phyloP scores from a whole-genome alignment of 352 stramenopile species.

The Aphanomyces cochlioides region DNA sequence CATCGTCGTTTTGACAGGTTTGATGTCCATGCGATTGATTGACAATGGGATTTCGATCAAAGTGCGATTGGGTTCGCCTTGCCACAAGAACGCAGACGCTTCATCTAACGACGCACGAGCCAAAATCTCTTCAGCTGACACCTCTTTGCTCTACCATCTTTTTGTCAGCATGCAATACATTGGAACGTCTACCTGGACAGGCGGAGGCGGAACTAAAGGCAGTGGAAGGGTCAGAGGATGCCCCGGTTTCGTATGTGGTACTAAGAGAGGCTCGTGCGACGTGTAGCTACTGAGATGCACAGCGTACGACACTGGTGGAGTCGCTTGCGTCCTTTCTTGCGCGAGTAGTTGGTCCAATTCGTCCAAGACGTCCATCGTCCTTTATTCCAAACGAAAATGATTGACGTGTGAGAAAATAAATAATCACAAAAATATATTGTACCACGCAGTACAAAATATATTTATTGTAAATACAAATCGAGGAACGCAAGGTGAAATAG shows the following conservation, averaged over 20 bases:
- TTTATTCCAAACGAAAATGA: too few species aligned
- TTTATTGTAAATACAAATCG: too few species aligned
- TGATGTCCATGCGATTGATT: slow-evolving; percentile 47
- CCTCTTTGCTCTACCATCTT: not conserved
- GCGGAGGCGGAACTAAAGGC: slow-evolving; percentile 4
- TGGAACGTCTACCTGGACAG: not conserved
- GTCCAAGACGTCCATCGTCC: slow-evolving; percentile 25
- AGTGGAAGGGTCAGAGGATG: slow-evolving; percentile 25
- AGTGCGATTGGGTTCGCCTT: slow-evolving; percentile 43
- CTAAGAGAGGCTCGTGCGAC: slow-evolving; percentile 9
- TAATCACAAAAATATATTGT: too few species aligned
- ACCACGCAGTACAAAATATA: too few species aligned
- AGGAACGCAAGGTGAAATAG: too few species aligned
- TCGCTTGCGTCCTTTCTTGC: slow-evolving; percentile 5
- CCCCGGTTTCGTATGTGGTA: not conserved
- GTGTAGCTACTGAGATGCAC: slow-evolving; percentile 11
- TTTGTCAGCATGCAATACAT: not conserved
- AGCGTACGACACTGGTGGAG: not conserved
- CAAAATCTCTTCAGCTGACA: not conserved
- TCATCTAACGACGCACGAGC: not conserved
- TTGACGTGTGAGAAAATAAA: too few species aligned
- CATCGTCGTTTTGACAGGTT: slow-evolving; percentile 44
- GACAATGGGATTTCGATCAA: slow-evolving; percentile 74
- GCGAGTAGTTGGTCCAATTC: slow-evolving; percentile 27
- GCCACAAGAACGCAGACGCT: slow-evolving; percentile 17